Base-by-base conservation (phyloP, 352 stramenopile species). In the Aphanomyces euteiches region DNA sequence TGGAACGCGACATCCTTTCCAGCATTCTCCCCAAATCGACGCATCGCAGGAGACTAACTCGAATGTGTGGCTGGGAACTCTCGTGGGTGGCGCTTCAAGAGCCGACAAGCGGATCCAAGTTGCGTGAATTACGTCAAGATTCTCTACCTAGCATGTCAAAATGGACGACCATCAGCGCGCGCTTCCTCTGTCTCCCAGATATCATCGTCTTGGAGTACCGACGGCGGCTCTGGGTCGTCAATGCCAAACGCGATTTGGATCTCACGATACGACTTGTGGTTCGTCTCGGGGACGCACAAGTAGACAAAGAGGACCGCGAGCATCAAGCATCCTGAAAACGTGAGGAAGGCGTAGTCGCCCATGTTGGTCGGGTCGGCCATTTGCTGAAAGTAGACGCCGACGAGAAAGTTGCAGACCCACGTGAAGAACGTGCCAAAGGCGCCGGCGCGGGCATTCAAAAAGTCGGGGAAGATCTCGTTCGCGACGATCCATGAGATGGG, bases 221-320 rank as follows among this genome's bases (percentile, higher is more conserved):
- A 12, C 54, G 37, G 19, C 36, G 17, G 10, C 28, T 61, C 54
- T 28, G 54, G 12, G 54, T 43, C 54, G 54, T 60, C n/a, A 54
- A 67, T 59, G n/a, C 76, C 75, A 74, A 84, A 82, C 39, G 79
- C 77, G 15, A 76, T 64, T 59, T 84, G 77, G 53, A 84, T 82
- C 71, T 82, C 78, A 10, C 79, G 73, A 56, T 76, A 81, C 39
- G 78, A 81, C 77, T 81, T 82, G 64, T 74, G 77, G 3, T 69
- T 76, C 40, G 78, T 84, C 69, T 84, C 78, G 1, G 78, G 78
- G 5, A 84, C 68, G 28, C 66, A 70, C 45, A 81, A 34, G 12
- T 64, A 63, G 61, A 69, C 66, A 70, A 79, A 77, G 38, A 77
- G 5, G 61, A 75, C 77, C 19, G 79, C 5, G 59, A 82, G 78